Base-by-base conservation (phyloP, 352 stramenopile species). In the Aphanomyces euteiches region DNA sequence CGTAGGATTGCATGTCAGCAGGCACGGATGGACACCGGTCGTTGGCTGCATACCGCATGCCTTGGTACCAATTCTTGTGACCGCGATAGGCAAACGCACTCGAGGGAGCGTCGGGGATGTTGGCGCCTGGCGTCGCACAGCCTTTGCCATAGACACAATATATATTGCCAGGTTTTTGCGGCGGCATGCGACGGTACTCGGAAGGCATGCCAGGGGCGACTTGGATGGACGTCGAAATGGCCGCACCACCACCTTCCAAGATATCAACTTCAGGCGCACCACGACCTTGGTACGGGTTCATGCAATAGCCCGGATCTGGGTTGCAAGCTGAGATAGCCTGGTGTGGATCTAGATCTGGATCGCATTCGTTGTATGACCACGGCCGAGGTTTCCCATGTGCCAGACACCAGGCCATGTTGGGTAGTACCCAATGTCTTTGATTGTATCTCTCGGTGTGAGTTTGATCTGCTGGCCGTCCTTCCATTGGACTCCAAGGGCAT, bases 381-480 rank as follows among this genome's bases (percentile, higher is more conserved):
- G 28, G 28, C 28, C 28, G 2, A n/a, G n/a, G n/a, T n/a, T n/a
- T n/a, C n/a, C n/a, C 28, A 28, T 28, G 28, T 2, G 73, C 92
- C 92, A 98, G 60, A 98, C 84, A 13, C 89, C 92, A 7, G 90
- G 90, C 90, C 90, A 97, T 39, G 72, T 79, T 53, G 75, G 75
- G 67, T 79, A 79, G 66, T 74, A 79, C 3, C 72, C 73, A 50
- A 76, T 45, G 1, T 75, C 74, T 37, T 75, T 57, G 45, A 64
- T 75, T 15, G 73, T 74, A 50, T 50, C 43, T n/a, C 10, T n/a
- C 10, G 43, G 43, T 50, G 43, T 50, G 43, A 50, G 43, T n/a
- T 12, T 12, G 10, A 50, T 12, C 43, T 50, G 10, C 1, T 78
- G 64, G 73, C 84, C 21, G 13, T 53, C 82, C 10, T n/a, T n/a